Evolutionary conservation across 2,329 filamentous ascomycete genomes (phyloP).

Genomic region (Bipolaris oryzae): DNA sequence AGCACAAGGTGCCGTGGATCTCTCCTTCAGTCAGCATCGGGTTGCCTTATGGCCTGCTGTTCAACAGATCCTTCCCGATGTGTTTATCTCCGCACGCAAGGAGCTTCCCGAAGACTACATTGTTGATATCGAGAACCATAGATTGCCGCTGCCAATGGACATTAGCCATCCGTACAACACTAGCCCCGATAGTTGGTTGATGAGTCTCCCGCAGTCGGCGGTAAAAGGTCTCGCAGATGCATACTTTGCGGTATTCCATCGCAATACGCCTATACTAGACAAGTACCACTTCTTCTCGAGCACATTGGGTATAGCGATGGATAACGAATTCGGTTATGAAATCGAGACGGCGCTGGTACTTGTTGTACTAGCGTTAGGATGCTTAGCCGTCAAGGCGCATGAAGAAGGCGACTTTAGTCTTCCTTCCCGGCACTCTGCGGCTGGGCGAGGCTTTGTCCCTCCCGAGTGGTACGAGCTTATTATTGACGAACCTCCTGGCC

Average conservation of each 20-base stretch:
- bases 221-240: slow-evolving; percentile 60
- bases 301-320: slow-evolving; percentile 56
- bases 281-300: slow-evolving; percentile 59
- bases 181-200: slow-evolving; percentile 51
- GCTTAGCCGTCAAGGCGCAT: slow-evolving; percentile 56
- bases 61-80: slow-evolving; percentile 51
- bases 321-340: slow-evolving; percentile 58
- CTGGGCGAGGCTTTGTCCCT: slow-evolving; percentile 28
- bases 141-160: slow-evolving; percentile 53
- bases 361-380: slow-evolving; percentile 59
- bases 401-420: slow-evolving; percentile 57
- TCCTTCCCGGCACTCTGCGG: slow-evolving; percentile 38
- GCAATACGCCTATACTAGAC: slow-evolving; percentile 60
- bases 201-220: slow-evolving; percentile 55
- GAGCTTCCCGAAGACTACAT: slow-evolving; percentile 57
- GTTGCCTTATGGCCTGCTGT: slow-evolving; percentile 59
- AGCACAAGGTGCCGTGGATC: slow-evolving; percentile 36
- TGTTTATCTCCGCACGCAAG: slow-evolving; percentile 47
- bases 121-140: slow-evolving; percentile 56
- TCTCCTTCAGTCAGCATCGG: slow-evolving; percentile 60
- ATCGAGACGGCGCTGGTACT: slow-evolving; percentile 60
- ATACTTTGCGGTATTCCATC: slow-evolving; percentile 62
- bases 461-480: slow-evolving; percentile 47
- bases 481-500: slow-evolving; percentile 51
- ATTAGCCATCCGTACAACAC: slow-evolving; percentile 44